These are phyloP conservation scores for Trifolium subterraneum DNA, from an alignment of 306 rosid genomes.

Conservation along the genomic window DNA sequence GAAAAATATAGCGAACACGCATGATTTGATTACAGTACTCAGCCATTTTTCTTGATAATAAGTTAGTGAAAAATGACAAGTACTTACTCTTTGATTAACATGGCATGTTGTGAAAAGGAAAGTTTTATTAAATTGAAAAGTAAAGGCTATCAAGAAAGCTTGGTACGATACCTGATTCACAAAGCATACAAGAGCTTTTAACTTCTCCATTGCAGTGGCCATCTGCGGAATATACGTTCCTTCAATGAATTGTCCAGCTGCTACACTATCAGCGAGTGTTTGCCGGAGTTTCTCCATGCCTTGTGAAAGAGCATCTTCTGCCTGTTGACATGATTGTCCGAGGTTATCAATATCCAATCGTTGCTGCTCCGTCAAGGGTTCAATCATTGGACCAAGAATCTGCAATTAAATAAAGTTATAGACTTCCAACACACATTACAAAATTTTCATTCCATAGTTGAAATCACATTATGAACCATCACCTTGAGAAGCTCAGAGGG, in stretches of 20 bases:
- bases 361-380: conserved; percentile 75
- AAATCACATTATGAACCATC: conserved; percentile 16
- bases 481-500: conserved; percentile 98
- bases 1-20: background rate
- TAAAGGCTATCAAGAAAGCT: background rate
- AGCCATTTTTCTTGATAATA: no score
- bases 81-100: no score
- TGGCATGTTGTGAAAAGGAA: no score
- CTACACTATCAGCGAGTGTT: conserved; percentile 69
- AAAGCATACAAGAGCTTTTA: conserved; percentile 78
- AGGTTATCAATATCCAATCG: conserved; percentile 64
- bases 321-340: conserved; percentile 87
- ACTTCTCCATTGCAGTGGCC: conserved; percentile 76
- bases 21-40: background rate
- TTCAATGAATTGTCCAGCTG: conserved; percentile 69
- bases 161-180: conserved; percentile 69
- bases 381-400: conserved; percentile 82
- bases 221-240: conserved; percentile 64
- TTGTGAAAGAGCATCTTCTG: conserved; percentile 95
- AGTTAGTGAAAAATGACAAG: no score
- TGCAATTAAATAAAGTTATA: conserved; percentile 48
- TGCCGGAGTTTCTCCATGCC: conserved; percentile 92
- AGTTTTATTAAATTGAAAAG: conserved; percentile 9
- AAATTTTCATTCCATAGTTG: background rate
- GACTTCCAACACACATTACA: background rate